Evolutionary conservation across 495 filamentous ascomycete species (phyloP), one percentile per base, ranked within the genome.

Genomic region (Hyaloscypha hepaticicola): DNA sequence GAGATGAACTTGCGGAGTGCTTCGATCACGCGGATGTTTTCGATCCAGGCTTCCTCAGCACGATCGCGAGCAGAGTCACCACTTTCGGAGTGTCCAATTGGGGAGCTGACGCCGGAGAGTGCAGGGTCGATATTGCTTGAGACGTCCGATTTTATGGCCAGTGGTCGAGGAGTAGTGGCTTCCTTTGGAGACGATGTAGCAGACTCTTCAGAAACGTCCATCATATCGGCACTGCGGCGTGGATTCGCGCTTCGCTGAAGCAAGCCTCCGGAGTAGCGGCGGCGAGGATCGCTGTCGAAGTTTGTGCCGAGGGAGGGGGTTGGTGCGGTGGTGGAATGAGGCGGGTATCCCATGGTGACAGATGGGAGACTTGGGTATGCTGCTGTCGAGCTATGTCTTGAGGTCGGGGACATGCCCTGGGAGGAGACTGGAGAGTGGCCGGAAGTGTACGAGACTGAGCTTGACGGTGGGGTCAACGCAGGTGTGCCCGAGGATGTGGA

Each of bases 391-490:
- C 82, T 83, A 68, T 85, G 85, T 56, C 84, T 86, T 63, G 83
- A 86, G 28, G 80, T 82, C 25, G 84, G 89, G 64, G 82, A 91
- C 74, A 91, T 83, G 68, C 81, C 85, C 38, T 69, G 67, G 27
- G 85, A 82, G 48, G 83, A 83, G 26, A 90, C 87, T 0, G 95
- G 94, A 5, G 94, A 97, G 72, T 95, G 92, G 61, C 87, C 87
- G 0, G 92, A 93, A 24, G 86, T 89, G 76, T 96, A 95, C 0
- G 90, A 93, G 72, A 92, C 83, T 19, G 86, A 84, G 71, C 89
- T 93, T n/a, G 91, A 93, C 1, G 93, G 90, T 8, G 95, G 95
- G 0, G 94, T 97, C 71, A 97, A 82, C 0, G 90, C 93, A 8
- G 93, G 92, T 22, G 92, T 96, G 61, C 88, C 81, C 55, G 77